Base-by-base conservation (phyloP, 768 basidiomycete genomes). In the Sporobolomyces pararoseus region DNA sequence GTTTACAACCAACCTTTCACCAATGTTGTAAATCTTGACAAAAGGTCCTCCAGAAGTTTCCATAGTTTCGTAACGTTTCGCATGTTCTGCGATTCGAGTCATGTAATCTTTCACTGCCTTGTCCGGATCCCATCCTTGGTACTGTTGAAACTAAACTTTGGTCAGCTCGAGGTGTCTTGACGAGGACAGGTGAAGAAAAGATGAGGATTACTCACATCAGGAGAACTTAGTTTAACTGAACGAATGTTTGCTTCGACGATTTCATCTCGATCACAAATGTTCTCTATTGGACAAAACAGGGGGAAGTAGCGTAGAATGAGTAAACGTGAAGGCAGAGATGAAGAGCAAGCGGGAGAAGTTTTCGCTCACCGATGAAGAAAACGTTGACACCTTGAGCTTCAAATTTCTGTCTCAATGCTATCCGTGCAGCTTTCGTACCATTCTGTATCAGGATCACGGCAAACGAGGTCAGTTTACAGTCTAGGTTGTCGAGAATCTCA, bases 141-240 rank as follows among this genome's bases (percentile, higher is more conserved):
- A 99, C 94, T 96, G 76, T 37, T 27, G 47, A 47, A n/a, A n/a
- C n/a, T n/a, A n/a, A n/a, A n/a, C n/a, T n/a, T n/a, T n/a, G n/a
- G n/a, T n/a, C n/a, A n/a, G n/a, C n/a, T n/a, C n/a, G n/a, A n/a
- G 25, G 46, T 32, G 34, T 31, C 34, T 37, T 37, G 64, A 54
- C 32, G 27, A 42, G 39, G 25, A 63, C 32, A 23, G 9, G 47
- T 23, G 51, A 23, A 58, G 27, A 31, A 14, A 17, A 53, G 42
- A 35, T 51, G 50, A 27, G 58, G 16, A 37, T 29, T 3, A 59
- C 32, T 14, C 16, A 93, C 95, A 79, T 99, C 95, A 5, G 95
- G 96, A 19, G 95, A 97, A 12, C 94, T 96, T 57, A 99, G 90
- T 84, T 99, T 97, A 81, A 98, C 95, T 72, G 86, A 91, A 53